Percentiles rank a stretch among this genome's conserved stretches.
Evolutionary conservation across 495 filamentous ascomycete genomes (phyloP).

Genomic region (Choiromyces venosus): DNA sequence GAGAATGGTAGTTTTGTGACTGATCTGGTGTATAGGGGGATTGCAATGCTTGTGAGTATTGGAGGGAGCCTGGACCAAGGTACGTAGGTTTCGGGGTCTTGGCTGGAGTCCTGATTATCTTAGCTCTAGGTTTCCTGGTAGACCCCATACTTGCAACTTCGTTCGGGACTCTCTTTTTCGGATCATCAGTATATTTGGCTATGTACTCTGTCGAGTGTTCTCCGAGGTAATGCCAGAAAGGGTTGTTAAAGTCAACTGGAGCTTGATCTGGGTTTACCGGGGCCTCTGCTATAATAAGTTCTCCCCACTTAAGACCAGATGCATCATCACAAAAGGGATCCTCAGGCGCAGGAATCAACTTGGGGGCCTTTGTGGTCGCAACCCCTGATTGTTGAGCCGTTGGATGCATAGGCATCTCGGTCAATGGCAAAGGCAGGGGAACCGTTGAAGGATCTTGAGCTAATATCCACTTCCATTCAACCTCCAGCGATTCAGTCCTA

Average conservation of each 20-base stretch:
- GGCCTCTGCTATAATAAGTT: conserved; percentile 40
- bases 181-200: conserved; percentile 85
- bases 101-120: conserved; percentile 9
- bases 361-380: conserved; percentile 52
- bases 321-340: conserved; percentile 60
- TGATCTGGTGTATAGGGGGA: conserved; percentile 3
- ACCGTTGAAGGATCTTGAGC: conserved; percentile 60
- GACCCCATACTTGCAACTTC: conserved; percentile 53
- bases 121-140: conserved; percentile 35
- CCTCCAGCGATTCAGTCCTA: conserved; percentile 58
- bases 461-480: conserved; percentile 73
- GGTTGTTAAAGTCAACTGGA: conserved; percentile 63
- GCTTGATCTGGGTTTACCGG: conserved; percentile 47
- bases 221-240: conserved; percentile 87
- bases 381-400: conserved; percentile 52
- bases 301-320: conserved; percentile 36
- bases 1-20: neutral
- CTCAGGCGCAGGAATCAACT: conserved; percentile 60
- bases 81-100: neutral
- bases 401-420: conserved; percentile 37
- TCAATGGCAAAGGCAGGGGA: conserved; percentile 50
- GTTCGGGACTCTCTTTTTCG: conserved; percentile 54
- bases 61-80: neutral
- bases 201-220: conserved; percentile 83
- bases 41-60: neutral